Evolutionary conservation across 352 stramenopile species (phyloP), one percentile per base, ranked within the genome.

Genomic region (Blastocystis sp.): DNA sequence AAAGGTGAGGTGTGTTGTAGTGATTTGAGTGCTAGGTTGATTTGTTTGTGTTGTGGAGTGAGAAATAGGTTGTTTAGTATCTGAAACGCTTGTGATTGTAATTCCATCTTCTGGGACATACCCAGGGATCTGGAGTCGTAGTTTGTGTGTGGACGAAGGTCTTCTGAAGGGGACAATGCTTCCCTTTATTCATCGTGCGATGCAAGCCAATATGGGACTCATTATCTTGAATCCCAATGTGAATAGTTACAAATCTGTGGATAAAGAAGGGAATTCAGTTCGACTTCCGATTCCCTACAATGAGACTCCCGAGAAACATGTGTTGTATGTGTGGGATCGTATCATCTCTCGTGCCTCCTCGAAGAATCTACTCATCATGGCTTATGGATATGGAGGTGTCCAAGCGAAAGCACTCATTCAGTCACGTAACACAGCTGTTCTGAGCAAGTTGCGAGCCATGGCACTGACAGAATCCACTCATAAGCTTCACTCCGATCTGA

Each of bases 151-250:
- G 44, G 93, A 95, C 69, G 93, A 93, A 11, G 94, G 94, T 30
- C 92, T 96, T 78, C 93, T 95, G 89, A 93, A 92, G 22, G 94
- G 94, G 11, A 95, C 93, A 24, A 96, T 96, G 94, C 91, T 96
- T 80, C 92, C 94, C 60, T 95, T 95, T 89, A 95, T 96, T 79
- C 93, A 93, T 90, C 94, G 94, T 88, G 94, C 94, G 3, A 92
- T 95, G 1, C 92, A 94, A 69, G 92, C 94, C 77, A 93, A 92
- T 6, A 95, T 95, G 81, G 94, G 94, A 54, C 94, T 96, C 66
- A 92, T 95, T 64, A 93, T 96, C 1, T 92, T 93, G 33, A 96
- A 96, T 80, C 94, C 94, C 0, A 95, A 95, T 91, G 95, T 95
- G 91, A 96, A 95, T 90, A 84, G 54, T 40, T 84, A 62, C 17